These are phyloP conservation scores for Lipomyces sp. DNA, from an alignment of 805 yeast genomes.

Conservation along the genomic window DNA sequence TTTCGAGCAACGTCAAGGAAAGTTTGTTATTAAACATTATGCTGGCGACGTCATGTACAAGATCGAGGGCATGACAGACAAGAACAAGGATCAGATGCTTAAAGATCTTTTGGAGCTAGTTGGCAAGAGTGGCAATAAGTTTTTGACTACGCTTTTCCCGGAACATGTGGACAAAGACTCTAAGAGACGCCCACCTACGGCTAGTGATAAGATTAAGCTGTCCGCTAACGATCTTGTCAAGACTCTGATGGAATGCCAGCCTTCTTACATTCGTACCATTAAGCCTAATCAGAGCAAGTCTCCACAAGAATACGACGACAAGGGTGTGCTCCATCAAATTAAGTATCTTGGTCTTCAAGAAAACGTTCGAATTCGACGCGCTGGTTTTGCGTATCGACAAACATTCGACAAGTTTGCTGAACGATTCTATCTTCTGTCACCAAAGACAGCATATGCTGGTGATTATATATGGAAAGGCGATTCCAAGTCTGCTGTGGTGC, in stretches of 20 bases:
- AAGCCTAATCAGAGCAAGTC: slow-evolving; percentile 93
- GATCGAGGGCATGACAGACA: slow-evolving; percentile 86
- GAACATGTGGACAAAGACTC: slow-evolving; percentile 62
- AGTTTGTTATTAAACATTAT: slow-evolving; percentile 89
- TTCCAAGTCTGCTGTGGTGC: slow-evolving; percentile 51
- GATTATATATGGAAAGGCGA: slow-evolving; percentile 66
- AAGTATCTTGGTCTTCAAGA: slow-evolving; percentile 95
- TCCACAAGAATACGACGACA: slow-evolving; percentile 82
- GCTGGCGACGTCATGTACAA: slow-evolving; percentile 98
- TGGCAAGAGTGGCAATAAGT: slow-evolving; percentile 64
- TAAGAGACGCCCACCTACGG: slow-evolving; percentile 87
- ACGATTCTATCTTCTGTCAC: slow-evolving; percentile 82
- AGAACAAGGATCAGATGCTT: slow-evolving; percentile 90
- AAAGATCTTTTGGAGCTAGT: slow-evolving; percentile 81
- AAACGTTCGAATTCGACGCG: slow-evolving; percentile 95
- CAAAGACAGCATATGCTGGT: slow-evolving; percentile 89
- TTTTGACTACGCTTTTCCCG: slow-evolving; percentile 60
- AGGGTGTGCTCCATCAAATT: slow-evolving; percentile 90
- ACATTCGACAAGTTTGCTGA: slow-evolving; percentile 95
- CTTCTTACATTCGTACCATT: slow-evolving; percentile 95
- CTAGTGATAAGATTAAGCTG: slow-evolving; percentile 87
- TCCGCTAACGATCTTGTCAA: slow-evolving; percentile 89
- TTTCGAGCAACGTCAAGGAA: slow-evolving; percentile 81
- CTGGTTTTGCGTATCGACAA: slow-evolving; percentile 97
- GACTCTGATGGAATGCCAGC: slow-evolving; percentile 85